These are phyloP conservation scores for Colletotrichum theobromicola DNA, from an alignment of 2,329 filamentous ascomycete genomes.

Conservation along the genomic window DNA sequence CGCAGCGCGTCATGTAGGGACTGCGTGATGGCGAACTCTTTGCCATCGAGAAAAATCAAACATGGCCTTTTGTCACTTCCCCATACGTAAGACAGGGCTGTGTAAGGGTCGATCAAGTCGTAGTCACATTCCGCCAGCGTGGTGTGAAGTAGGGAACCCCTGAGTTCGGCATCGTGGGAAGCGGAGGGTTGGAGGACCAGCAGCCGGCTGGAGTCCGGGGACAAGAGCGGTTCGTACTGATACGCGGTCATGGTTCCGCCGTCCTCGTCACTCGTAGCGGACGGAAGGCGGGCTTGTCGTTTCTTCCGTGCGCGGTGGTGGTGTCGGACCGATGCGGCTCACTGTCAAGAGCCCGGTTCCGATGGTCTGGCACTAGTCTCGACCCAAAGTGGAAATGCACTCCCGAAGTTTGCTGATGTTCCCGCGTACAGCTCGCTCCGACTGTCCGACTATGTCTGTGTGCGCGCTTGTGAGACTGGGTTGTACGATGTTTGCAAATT, in stretches of 20 bases:
- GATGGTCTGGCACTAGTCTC: not conserved
- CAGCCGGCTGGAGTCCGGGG: not conserved
- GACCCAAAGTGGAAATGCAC: not conserved
- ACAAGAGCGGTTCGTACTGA: constrained; percentile 5
- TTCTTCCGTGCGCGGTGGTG: not conserved
- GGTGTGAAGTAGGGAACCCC: constrained; percentile 12
- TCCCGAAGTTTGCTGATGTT: constrained; percentile 2
- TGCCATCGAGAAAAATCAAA: constrained; percentile 22
- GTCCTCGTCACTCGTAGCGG: not conserved
- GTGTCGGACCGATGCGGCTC: not conserved
- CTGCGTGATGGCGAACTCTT: not conserved
- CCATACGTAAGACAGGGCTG: constrained; percentile 31
- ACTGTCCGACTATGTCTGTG: not conserved
- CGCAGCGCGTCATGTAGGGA: constrained; percentile 32
- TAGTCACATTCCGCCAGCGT: not conserved
- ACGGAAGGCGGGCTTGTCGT: not conserved
- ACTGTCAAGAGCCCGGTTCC: not conserved
- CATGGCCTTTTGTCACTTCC: constrained; percentile 14
- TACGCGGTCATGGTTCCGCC: not conserved
- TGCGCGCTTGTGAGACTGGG: not conserved
- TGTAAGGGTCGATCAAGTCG: constrained; percentile 5
- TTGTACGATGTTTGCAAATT: not conserved
- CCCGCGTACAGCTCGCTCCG: not conserved
- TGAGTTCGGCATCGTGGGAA: not conserved
- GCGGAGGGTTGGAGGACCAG: not conserved